Base-by-base conservation (phyloP, 139 green algal genomes). In the Trebouxia sp. region DNA sequence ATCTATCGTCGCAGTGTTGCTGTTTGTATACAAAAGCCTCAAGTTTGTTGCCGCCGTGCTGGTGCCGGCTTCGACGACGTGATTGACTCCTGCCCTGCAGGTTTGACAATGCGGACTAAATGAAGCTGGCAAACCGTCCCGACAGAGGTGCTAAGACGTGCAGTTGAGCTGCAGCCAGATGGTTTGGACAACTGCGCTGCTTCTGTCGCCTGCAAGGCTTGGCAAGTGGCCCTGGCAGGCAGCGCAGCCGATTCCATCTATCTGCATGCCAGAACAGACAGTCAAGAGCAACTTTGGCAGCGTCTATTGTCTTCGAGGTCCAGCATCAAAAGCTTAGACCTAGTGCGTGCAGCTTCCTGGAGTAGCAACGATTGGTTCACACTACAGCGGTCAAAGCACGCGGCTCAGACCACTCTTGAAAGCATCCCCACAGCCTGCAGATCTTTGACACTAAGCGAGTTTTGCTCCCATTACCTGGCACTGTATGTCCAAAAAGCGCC, bases 401-500 rank as follows among this genome's bases (percentile, higher is more conserved):
- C 14, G 8, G 12, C 35, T 15, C 12, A 30, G 24, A 35, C 62
- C 17, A 72, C 62, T 1, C 42, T 72, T 17, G 37, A 41, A 6
- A 72, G 62, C 62, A 42, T 72, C 37, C 62, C 62, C 1, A 72
- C 62, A 72, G 62, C 62, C 20, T 72, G 62, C 14, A 72, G 32
- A 72, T 45, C 32, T 35, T 11, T 72, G 20, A 42, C 12, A 4
- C 62, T 72, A 32, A 72, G 62, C 37, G 62, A 72, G 11, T 72
- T 72, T n/a, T 14, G 8, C 43, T 32, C 62, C 12, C 37, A 72
- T 43, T 22, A 17, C 35, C 62, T 72, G 5, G 35, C 26, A 3
- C 35, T 28, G 35, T 72, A 72, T 35, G 20, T 72, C 37, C 2
- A 17, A 35, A 72, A 45, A 41, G 15, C 10, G 32, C 62, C 62